phyloP scores from a whole-genome alignment of 2,329 filamentous ascomycete genomes.

The Mycogone perniciosa region DNA sequence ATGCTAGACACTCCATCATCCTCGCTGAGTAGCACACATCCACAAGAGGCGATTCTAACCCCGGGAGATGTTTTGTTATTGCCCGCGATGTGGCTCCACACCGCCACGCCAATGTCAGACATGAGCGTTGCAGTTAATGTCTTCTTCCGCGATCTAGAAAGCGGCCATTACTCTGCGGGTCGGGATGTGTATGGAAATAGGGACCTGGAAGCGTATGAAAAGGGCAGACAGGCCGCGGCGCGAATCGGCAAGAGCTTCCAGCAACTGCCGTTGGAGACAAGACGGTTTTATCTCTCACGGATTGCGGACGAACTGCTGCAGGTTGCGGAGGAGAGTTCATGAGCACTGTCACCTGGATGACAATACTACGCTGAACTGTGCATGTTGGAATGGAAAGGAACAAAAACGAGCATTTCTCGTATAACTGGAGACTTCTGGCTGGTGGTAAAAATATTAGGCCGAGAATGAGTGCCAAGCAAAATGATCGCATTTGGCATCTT shows the following conservation, averaged over 20 bases:
- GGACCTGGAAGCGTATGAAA: conserved; percentile 79
- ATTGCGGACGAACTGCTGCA: conserved; percentile 59
- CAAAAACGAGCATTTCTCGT: too few relatives aligned
- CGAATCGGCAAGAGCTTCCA: conserved; percentile 60
- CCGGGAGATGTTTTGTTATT: conserved; percentile 76
- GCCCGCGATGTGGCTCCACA: conserved; percentile 79
- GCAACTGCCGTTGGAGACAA: conserved; percentile 57
- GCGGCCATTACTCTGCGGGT: conserved; percentile 59
- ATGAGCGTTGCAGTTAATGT: conserved; percentile 79
- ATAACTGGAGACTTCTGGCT: not conserved
- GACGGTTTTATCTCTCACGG: conserved; percentile 68
- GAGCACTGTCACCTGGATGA: too few relatives aligned
- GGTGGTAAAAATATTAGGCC: not conserved
- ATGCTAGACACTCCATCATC: conserved; percentile 33
- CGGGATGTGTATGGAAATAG: conserved; percentile 84
- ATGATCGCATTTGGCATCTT: too few relatives aligned
- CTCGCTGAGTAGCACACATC: conserved; percentile 46
- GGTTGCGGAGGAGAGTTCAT: conserved; percentile 13
- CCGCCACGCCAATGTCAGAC: conserved; percentile 52
- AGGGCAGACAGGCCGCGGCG: conserved; percentile 64
- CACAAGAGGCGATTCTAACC: conserved; percentile 58
- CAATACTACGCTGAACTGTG: too few relatives aligned
- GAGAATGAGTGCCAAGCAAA: too few relatives aligned
- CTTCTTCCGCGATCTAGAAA: conserved; percentile 70
- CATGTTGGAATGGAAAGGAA: too few relatives aligned